A percentile compares a stretch with the other conserved stretches of the same genome.
These are phyloP conservation scores for Trichophyton equinum DNA, from an alignment of 2,329 filamentous ascomycete genomes.

Conservation along the genomic window DNA sequence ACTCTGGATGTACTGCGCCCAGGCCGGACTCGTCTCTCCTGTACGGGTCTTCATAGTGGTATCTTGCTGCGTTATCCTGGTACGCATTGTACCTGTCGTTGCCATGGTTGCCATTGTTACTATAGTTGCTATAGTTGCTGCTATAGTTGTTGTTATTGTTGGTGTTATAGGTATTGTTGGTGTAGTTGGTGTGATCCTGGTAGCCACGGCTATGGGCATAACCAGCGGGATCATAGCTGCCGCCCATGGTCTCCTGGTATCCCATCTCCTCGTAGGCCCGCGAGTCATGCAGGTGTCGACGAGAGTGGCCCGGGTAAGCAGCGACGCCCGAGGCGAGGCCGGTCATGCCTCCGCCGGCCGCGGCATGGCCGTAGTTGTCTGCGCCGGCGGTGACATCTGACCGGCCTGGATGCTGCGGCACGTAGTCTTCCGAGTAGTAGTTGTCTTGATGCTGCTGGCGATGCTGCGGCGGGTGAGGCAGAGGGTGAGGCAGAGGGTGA, in stretches of 20 bases:
- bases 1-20: conserved; percentile 41
- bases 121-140: neutral
- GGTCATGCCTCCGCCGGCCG: conserved; percentile 38
- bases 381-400: conserved; percentile 43
- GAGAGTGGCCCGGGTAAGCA: conserved; percentile 31
- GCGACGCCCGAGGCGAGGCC: conserved; percentile 48
- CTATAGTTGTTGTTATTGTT: neutral
- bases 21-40: conserved; percentile 43
- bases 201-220: neutral
- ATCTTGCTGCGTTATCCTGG: conserved; percentile 13
- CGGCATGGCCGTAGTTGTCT: conserved; percentile 48
- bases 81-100: neutral
- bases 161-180: neutral
- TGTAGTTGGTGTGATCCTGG: neutral
- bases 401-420: conserved; percentile 18
- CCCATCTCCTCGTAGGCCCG: conserved; percentile 48
- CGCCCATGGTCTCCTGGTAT: conserved; percentile 50
- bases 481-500: neutral
- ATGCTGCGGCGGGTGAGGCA: neutral
- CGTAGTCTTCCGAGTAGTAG: neutral
- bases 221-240: conserved; percentile 15
- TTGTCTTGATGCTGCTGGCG: neutral
- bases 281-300: neutral
- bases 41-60: conserved; percentile 50
- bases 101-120: neutral